Base-by-base conservation (phyloP, 2,329 filamentous ascomycete species). In the Plectosphaerella cucumerina region DNA sequence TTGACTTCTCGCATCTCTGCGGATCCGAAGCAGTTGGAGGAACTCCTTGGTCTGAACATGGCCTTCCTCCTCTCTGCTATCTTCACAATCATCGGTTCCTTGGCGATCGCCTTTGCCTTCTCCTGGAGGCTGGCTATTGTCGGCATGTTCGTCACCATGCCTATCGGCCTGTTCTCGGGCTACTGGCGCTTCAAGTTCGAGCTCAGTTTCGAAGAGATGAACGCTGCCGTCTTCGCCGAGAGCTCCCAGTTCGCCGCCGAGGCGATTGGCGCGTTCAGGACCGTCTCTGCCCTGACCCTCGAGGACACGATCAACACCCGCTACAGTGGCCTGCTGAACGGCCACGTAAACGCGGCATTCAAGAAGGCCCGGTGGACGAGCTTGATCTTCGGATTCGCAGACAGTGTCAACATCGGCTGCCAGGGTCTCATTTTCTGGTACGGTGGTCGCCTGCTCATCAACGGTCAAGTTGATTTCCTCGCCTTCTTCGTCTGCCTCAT, bases 121-220 rank as follows among this genome's bases (percentile, higher is more conserved):
- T 85, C 86, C 2, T 92, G 89, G 89, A 92, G 90, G 63, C 73
- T 93, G 9, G 82, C 85, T 0, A 69, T 90, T 0, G 84, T 92
- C 0, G 77, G 81, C 0, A 70, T 84, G 9, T 86, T 82, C 58
- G 81, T 87, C 9, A 77, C 79, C 6, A 65, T 80, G 49, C 80
- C 80, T 1, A 61, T 82, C 20, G 70, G 74, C 43, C 56, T 82
- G 4, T 50, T 64, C 5, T 71, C 75, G 0, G 74, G 73, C 0
- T 83, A 73, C 59, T 77, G 72, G 64, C 74, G 79, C 2, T 67
- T 82, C 56, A 74, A 69, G 54, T 81, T 80, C 57, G 85, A 87
- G 63, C 65, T 83, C n/a, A 71, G 84, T 54, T 89, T 90, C 53
- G 85, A 87, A 54, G 76, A 80, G 58, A 80, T 87, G 74, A 87